phyloP scores from a whole-genome alignment of 2,329 filamentous ascomycete genomes.

The Xylaria polymorpha region DNA sequence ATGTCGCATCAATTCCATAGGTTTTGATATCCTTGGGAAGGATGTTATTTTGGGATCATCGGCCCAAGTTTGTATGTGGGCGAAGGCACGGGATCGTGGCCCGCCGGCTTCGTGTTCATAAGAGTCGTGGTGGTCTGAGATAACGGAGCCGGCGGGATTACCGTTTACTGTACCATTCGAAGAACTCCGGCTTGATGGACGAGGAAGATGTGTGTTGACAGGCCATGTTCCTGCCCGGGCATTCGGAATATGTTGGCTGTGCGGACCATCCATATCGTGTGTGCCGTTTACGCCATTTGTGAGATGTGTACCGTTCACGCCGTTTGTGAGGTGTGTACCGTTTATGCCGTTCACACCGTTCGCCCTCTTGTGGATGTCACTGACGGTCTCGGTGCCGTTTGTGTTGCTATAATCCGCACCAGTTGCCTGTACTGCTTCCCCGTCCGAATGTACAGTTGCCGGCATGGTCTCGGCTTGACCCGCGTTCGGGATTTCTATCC shows the following conservation, averaged over 20 bases:
- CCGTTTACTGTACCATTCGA: conserved; percentile 33
- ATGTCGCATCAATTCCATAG: conserved; percentile 66
- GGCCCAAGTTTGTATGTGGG: conserved; percentile 48
- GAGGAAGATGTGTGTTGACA: conserved; percentile 31
- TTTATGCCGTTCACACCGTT: conserved; percentile 27
- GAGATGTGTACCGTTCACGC: background rate
- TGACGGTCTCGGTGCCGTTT: conserved; percentile 32
- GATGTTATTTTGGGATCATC: conserved; percentile 45
- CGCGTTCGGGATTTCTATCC: conserved; percentile 24
- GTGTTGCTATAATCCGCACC: conserved; percentile 33
- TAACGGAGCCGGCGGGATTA: conserved; percentile 40
- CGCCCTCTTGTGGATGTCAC: conserved; percentile 38
- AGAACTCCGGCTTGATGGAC: conserved; percentile 38
- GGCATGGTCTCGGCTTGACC: conserved; percentile 44
- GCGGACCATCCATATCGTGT: background rate
- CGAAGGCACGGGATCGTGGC: conserved; percentile 50
- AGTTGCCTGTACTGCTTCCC: conserved; percentile 31
- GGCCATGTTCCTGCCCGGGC: conserved; percentile 42
- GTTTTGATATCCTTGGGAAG: conserved; percentile 67
- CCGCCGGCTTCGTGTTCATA: conserved; percentile 52
- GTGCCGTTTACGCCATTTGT: conserved; percentile 16
- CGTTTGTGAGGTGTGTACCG: conserved; percentile 10
- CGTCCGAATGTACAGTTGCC: conserved; percentile 31
- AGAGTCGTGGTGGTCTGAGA: conserved; percentile 45
- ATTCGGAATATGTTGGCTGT: conserved; percentile 4